A percentile compares a stretch with the other conserved stretches of the same genome.
Evolutionary conservation across 1,284 basidiomycete genomes (phyloP).

Genomic region (Trichosporon faecale): DNA sequence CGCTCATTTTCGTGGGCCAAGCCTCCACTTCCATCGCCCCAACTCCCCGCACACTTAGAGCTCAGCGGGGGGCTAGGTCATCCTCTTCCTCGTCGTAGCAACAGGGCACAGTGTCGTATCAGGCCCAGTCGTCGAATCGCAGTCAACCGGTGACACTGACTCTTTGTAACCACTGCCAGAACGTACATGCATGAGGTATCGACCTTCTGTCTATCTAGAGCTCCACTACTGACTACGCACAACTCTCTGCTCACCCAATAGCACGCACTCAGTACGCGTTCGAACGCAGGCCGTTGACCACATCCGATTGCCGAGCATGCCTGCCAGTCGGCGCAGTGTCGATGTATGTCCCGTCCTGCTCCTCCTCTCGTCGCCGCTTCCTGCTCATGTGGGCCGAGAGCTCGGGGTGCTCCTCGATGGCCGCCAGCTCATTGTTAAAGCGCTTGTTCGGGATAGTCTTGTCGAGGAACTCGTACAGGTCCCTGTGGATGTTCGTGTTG

Average conservation of each 20-base stretch:
- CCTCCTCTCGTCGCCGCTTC: slow-evolving; percentile 25
- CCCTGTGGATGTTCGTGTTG: slow-evolving; percentile 26
- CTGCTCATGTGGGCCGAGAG: not conserved
- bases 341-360: slow-evolving; percentile 24
- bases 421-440: slow-evolving; percentile 25
- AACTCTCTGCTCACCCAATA: not conserved
- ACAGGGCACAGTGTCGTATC: not conserved
- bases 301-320: slow-evolving; percentile 10
- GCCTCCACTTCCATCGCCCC: not conserved
- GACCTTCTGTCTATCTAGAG: not conserved
- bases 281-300: slow-evolving; percentile 13
- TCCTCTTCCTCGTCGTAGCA: not conserved
- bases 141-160: not conserved
- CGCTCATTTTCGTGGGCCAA: not conserved
- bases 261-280: slow-evolving; percentile 5
- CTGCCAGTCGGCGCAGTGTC: not conserved
- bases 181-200: not conserved
- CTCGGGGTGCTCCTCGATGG: slow-evolving; percentile 29
- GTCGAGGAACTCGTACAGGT: slow-evolving; percentile 26
- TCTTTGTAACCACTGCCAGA: not conserved
- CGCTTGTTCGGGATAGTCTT: slow-evolving; percentile 25
- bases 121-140: not conserved
- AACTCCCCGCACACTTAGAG: too few species aligned
- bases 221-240: not conserved
- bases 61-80: not conserved